phyloP scores from a whole-genome alignment of 805 yeast genomes.

The Saccharomycopsis fodiens region DNA sequence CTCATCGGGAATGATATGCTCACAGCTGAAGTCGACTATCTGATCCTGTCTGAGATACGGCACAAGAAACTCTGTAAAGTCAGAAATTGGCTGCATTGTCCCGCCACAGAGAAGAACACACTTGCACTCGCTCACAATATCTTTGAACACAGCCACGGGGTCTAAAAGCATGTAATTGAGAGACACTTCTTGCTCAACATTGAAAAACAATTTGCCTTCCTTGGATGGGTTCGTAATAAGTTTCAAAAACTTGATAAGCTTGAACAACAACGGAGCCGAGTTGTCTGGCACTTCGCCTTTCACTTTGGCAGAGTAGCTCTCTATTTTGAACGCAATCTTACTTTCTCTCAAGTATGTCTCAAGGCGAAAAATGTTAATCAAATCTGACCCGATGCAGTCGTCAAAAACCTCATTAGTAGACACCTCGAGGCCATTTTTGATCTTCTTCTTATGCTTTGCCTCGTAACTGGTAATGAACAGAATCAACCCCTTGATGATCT shows the following conservation, averaged over 20 bases:
- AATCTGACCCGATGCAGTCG: constrained; percentile 53
- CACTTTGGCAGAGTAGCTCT: constrained; percentile 38
- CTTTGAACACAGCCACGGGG: constrained; percentile 64
- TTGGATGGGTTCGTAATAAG: constrained; percentile 64
- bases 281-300: constrained; percentile 12
- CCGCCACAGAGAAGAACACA: constrained; percentile 88
- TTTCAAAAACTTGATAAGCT: constrained; percentile 55
- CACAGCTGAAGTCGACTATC: constrained; percentile 59
- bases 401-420: constrained; percentile 44
- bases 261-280: constrained; percentile 54
- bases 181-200: constrained; percentile 27
- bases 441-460: constrained; percentile 25
- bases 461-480: constrained; percentile 34
- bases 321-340: constrained; percentile 79
- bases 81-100: constrained; percentile 86
- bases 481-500: constrained; percentile 44
- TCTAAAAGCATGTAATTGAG: constrained; percentile 71
- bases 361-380: constrained; percentile 60
- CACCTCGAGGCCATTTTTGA: constrained; percentile 48
- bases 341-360: constrained; percentile 56
- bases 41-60: constrained; percentile 41
- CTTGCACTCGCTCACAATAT: constrained; percentile 53
- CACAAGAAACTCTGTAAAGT: constrained; percentile 56
- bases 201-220: constrained; percentile 77
- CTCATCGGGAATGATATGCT: constrained; percentile 70